Base-by-base conservation (phyloP, 495 filamentous ascomycete species). In the Halenospora varia region DNA sequence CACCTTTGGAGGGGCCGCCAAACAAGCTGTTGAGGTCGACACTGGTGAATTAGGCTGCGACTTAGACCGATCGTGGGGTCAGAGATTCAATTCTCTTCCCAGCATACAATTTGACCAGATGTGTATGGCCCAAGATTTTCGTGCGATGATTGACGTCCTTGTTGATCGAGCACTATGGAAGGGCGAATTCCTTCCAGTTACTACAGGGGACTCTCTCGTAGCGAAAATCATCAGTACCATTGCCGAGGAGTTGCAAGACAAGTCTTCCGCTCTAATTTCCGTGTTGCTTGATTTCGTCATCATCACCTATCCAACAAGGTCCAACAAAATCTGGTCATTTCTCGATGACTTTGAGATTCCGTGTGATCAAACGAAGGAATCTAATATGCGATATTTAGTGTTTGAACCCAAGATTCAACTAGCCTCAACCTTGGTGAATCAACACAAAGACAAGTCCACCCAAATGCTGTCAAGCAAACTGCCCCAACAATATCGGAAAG, bases 51-150 rank as follows among this genome's bases (percentile, higher is more conserved):
- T 56, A 10, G 48, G 17, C 15, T 8, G 19, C 13, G 47, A n/a
- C 1, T 2, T 29, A 3, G 9, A 58, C 17, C 25, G 50, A 13
- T 40, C 47, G n/a, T 66, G 61, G 58, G 51, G 19, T 4, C 15
- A 46, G 9, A 10, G 35, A 40, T 59, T 63, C 25, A 19, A 13
- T 1, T 46, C 10, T 18, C 17, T 56, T 2, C 10, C 45, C 0
- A 55, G 50, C 3, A 25, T 67, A 8, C 20, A 15, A 8, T 62
- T 67, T 46, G 45, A 50, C 17, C 18, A 58, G n/a, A 46, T 57
- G 8, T 67, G 65, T 24, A 51, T 64, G n/a, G 53, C 53, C 8
- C 59, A 60, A 55, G 65, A 67, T 45, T 60, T 67, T 25, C 55
- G 22, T 51, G 47, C 9, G 29, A 29, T 24, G 29, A 40, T 4